phyloP scores from a whole-genome alignment of 225 moss, liverwort and hornwort genomes.

The Rhytidiadelphus loreus region DNA sequence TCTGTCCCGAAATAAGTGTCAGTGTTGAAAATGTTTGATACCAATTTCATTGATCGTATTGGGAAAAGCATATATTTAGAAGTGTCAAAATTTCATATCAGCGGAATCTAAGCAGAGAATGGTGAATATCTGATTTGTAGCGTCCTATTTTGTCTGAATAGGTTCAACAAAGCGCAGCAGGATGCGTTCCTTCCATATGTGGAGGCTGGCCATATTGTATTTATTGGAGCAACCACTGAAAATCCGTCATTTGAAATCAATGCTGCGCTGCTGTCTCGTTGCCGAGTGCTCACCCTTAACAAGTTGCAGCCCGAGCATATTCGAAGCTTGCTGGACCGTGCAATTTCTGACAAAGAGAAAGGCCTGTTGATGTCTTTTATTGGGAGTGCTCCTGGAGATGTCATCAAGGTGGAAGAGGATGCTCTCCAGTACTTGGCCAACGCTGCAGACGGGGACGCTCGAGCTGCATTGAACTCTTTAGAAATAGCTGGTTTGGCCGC shows the following conservation, averaged over 20 bases:
- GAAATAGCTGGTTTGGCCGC: constrained; percentile 64
- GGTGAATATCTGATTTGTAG: not conserved
- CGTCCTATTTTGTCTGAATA: not conserved
- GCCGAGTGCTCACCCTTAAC: constrained; percentile 54
- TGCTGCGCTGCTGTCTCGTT: constrained; percentile 64
- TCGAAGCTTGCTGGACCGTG: constrained; percentile 41
- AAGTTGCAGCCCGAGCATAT: constrained; percentile 74
- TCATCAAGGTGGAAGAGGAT: constrained; percentile 56
- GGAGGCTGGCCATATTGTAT: constrained; percentile 74
- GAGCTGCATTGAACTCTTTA: constrained; percentile 77
- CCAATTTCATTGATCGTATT: not conserved
- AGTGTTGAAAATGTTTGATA: not conserved
- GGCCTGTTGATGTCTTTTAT: constrained; percentile 54
- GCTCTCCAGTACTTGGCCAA: constrained; percentile 60
- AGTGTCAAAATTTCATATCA: not conserved
- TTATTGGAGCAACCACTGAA: constrained; percentile 83
- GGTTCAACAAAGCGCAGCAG: constrained; percentile 83
- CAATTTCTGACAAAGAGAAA: constrained; percentile 54
- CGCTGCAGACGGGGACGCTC: constrained; percentile 77
- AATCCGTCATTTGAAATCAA: constrained; percentile 91
- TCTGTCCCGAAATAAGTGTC: not conserved
- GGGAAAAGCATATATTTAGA: not conserved
- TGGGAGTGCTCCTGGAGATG: constrained; percentile 12
- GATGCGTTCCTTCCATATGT: constrained; percentile 73
- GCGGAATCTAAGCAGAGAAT: not conserved